These are phyloP conservation scores for Brettanomyces bruxellensis DNA, from an alignment of 805 yeast species.

Conservation along the genomic window DNA sequence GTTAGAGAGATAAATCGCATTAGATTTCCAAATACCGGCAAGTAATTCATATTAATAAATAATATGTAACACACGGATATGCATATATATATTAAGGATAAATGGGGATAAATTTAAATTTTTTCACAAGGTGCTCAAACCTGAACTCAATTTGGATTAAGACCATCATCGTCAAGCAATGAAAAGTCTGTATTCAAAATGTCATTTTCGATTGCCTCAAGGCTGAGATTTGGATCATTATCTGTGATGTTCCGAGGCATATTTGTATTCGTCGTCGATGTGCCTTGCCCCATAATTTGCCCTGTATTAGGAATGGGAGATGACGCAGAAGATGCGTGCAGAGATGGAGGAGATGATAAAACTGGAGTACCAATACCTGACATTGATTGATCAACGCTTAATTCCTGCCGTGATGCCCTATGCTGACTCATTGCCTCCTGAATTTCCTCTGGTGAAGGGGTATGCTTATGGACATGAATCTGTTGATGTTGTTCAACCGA, in stretches of 20 bases:
- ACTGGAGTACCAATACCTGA: neutral
- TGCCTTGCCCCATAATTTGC: neutral
- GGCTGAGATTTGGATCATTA: neutral
- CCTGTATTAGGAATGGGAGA: neutral
- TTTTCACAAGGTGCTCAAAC: too few species aligned
- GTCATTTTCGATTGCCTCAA: conserved; percentile 2
- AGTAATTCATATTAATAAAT: too few species aligned
- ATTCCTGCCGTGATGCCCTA: neutral
- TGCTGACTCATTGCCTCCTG: conserved; percentile 2
- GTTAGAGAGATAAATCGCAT: too few species aligned
- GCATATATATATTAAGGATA: too few species aligned
- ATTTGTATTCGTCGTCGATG: neutral
- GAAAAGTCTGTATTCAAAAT: conserved; percentile 1
- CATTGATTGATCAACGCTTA: neutral
- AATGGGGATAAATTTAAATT: too few species aligned
- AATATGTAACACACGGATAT: too few species aligned
- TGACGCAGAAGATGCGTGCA: neutral
- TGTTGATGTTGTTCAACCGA: neutral
- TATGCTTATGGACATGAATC: neutral
- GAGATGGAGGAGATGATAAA: neutral
- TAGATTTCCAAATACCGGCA: too few species aligned
- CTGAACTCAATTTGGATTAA: too few species aligned
- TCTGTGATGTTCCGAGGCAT: too few species aligned
- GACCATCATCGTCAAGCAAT: neutral
- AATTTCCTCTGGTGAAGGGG: conserved; percentile 4